phyloP scores from a whole-genome alignment of 768 basidiomycete genomes.

The Naganishia vishniacii region DNA sequence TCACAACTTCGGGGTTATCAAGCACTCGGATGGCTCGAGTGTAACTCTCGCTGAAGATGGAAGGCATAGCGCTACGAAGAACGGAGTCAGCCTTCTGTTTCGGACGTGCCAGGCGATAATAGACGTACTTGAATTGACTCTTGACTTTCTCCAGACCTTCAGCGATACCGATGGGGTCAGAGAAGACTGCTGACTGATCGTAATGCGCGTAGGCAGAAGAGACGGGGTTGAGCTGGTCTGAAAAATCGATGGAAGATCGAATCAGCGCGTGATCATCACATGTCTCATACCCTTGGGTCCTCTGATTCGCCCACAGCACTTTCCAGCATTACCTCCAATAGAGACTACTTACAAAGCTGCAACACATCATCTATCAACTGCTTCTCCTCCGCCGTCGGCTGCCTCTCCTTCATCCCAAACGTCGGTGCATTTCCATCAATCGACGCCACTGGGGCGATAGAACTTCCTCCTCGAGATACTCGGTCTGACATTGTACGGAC shows the following conservation, averaged over 20 bases:
- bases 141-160: constrained; percentile 35
- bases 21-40: constrained; percentile 38
- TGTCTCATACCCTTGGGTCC: no score
- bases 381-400: constrained; percentile 36
- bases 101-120: background rate
- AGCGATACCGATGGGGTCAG: constrained; percentile 44
- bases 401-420: constrained; percentile 36
- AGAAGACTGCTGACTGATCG: constrained; percentile 36
- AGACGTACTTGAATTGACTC: constrained; percentile 26
- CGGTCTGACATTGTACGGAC: constrained; percentile 9
- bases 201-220: constrained; percentile 38
- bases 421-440: constrained; percentile 28
- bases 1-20: constrained; percentile 42
- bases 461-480: constrained; percentile 22
- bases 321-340: background rate
- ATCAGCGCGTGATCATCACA: no score
- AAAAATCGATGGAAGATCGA: background rate
- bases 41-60: constrained; percentile 35
- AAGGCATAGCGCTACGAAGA: constrained; percentile 32
- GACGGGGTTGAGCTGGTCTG: constrained; percentile 43
- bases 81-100: background rate
- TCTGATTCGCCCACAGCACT: no score
- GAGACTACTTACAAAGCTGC: constrained; percentile 36
- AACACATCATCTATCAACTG: constrained; percentile 39
- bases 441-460: constrained; percentile 4